A percentile compares a stretch with the other conserved stretches of the same genome.
phyloP scores from a whole-genome alignment of 75 land plant species.

The Pinus taeda region DNA sequence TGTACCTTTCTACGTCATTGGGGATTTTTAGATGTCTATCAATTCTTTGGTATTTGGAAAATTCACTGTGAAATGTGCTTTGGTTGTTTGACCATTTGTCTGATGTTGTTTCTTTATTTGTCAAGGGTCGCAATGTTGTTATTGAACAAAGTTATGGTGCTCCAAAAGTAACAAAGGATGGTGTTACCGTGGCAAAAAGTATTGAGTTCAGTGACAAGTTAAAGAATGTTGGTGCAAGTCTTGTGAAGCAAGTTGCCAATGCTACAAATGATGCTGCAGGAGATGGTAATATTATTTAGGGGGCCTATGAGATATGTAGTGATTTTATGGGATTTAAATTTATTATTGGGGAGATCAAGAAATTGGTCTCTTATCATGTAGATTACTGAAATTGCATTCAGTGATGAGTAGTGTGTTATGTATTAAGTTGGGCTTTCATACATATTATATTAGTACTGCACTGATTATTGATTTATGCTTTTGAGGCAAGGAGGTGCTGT shows the following conservation, averaged over 20 bases:
- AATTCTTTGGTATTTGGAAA: no score
- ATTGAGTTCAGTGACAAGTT: constrained; percentile 75
- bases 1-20: no score
- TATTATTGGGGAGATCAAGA: not conserved
- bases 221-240: constrained; percentile 83
- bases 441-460: not conserved
- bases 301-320: not conserved
- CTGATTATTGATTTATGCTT: not conserved
- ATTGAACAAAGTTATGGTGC: constrained; percentile 84
- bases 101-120: not conserved
- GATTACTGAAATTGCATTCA: not conserved
- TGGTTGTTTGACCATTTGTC: not conserved
- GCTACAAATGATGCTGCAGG: constrained; percentile 94
- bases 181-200: constrained; percentile 91
- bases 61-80: not conserved
- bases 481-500: not conserved
- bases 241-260: constrained; percentile 92
- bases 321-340: not conserved
- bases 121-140: constrained; percentile 79
- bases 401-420: not conserved
- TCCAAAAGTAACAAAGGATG: constrained; percentile 92
- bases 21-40: no score
- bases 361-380: not conserved
- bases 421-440: not conserved
- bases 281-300: constrained; percentile 55